Evolutionary conservation across 768 basidiomycete genomes (phyloP), one percentile per base, ranked within the genome.

Genomic region (Suillus fuscotomentosus): DNA sequence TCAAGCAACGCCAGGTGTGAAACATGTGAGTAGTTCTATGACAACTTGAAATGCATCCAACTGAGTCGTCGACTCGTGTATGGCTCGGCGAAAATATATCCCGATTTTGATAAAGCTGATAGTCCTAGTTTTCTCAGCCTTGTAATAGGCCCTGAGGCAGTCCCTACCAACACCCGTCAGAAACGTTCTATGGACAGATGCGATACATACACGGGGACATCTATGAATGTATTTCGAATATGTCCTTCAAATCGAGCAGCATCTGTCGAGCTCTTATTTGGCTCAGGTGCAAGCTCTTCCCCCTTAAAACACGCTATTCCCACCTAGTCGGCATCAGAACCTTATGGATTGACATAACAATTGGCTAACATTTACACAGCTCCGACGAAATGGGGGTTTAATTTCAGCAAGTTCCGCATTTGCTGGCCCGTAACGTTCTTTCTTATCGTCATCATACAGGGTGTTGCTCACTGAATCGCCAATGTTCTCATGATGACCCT

Each of bases 401-500:
- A 56, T 22, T 13, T 38, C n/a, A n/a, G 36, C 41, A 24, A 27
- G 27, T 20, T 41, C 5, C 27, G 38, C 17, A 5, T 13, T 31
- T 20, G 41, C 17, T 59, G 57, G 17, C 41, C 11, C 20, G 41
- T 20, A 27, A n/a, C 17, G 2, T 31, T 27, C 15, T 6, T 17
- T 42, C 17, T 42, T 59, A 42, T 42, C 57, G 57, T 59, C 57
- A 59, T 42, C 15, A 5, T n/a, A 11, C 20, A 54, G 31, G 10
- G 53, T 34, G 13, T 56, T 24, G 41, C 39, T 59, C 56, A 27
- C 39, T 59, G 39, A 27, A 59, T 20, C 39, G 24, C 9, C 11
- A 38, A 38, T 55, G n/a, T 55, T 55, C 36, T 55, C 54, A 56
- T 42, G 27, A 31, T 59, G 39, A 27, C 57, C 57, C 57, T 42